Percentiles rank a stretch among this genome's conserved stretches.
These are phyloP conservation scores for Narthecium ossifragum DNA, from an alignment of 106 monocot species.

Conservation along the genomic window DNA sequence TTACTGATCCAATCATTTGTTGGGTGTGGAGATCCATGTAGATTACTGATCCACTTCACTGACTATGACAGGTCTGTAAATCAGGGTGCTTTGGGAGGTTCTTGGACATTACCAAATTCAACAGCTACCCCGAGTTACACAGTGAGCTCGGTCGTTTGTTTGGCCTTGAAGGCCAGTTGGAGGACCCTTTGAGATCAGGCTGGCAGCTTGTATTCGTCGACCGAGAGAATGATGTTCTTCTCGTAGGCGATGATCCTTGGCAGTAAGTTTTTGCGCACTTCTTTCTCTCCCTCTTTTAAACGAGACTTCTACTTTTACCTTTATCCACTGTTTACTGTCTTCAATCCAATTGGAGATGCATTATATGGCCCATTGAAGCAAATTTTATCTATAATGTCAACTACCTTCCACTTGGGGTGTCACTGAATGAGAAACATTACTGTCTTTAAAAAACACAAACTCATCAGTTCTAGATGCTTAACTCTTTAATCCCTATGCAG, in stretches of 20 bases:
- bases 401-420: no score
- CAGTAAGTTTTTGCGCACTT: constrained; percentile 40
- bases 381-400: no score
- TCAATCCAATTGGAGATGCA: no score
- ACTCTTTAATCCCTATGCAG: no score
- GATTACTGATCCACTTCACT: not conserved
- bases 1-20: no score
- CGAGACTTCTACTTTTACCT: not conserved
- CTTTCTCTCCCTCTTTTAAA: not conserved
- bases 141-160: constrained; percentile 70
- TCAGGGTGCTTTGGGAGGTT: constrained; percentile 75
- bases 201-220: constrained; percentile 99
- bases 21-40: no score
- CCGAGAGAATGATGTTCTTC: constrained; percentile 76
- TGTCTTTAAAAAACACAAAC: no score
- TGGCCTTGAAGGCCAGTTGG: constrained; percentile 74
- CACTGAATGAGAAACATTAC: no score
- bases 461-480: no score
- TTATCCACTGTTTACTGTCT: no score
- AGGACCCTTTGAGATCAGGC: constrained; percentile 96
- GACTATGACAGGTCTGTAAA: constrained; percentile 47
- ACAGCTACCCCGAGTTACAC: constrained; percentile 67
- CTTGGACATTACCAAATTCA: constrained; percentile 76
- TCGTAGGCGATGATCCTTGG: constrained; percentile 78
- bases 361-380: no score